Percentiles rank a stretch among this genome's conserved stretches.
Evolutionary conservation across 2,329 filamentous ascomycete species (phyloP).

Genomic region (Elsinoe perseae): DNA sequence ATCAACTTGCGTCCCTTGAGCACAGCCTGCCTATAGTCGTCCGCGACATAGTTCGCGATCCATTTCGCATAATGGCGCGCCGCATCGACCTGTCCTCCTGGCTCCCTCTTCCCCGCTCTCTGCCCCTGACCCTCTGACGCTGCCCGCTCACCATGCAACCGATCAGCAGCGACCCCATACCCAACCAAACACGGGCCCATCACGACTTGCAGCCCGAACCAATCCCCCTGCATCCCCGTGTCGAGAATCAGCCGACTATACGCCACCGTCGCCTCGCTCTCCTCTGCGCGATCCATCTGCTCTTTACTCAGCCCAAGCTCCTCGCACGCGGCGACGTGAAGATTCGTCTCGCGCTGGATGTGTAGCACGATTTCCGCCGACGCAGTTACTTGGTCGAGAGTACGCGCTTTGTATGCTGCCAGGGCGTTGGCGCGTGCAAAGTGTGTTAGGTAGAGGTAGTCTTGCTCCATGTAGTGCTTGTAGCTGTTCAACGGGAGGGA

Average conservation of each 20-base stretch:
- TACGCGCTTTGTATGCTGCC: constrained; percentile 74
- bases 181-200: constrained; percentile 85
- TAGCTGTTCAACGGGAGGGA: constrained; percentile 68
- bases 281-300: constrained; percentile 65
- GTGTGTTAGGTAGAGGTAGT: constrained; percentile 83
- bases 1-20: constrained; percentile 62
- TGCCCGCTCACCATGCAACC: constrained; percentile 39
- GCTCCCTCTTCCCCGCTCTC: constrained; percentile 28
- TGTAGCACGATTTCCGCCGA: constrained; percentile 65
- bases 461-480: constrained; percentile 83
- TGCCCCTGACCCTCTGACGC: constrained; percentile 34
- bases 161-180: constrained; percentile 69
- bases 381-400: constrained; percentile 61
- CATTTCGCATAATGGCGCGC: constrained; percentile 72
- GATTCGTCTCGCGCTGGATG: constrained; percentile 67
- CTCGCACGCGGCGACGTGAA: constrained; percentile 77
- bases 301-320: constrained; percentile 67
- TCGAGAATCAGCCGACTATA: constrained; percentile 75
- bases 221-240: constrained; percentile 78
- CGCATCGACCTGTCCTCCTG: constrained; percentile 30
- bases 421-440: constrained; percentile 82
- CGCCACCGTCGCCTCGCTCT: constrained; percentile 72
- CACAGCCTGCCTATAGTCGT: constrained; percentile 70
- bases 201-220: constrained; percentile 75
- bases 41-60: constrained; percentile 81